Conservation (phyloP, 345 rosid species). For the Lumnitzera racemosa region DNA sequence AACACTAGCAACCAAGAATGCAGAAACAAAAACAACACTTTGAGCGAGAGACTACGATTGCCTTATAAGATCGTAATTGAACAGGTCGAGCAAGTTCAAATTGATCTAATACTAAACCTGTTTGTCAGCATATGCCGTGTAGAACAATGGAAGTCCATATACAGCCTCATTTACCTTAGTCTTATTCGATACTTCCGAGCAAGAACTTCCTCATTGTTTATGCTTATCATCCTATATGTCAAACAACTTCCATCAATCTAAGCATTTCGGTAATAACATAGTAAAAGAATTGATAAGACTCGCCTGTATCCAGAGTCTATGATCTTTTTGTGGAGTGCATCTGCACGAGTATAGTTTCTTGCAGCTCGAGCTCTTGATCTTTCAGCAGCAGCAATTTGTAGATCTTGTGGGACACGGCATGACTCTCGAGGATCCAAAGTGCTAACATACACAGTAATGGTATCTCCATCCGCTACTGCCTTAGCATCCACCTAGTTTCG, state of each 20-base stretch:
- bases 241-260: not conserved
- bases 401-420: conserved; percentile 46
- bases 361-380: conserved; percentile 55
- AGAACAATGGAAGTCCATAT: too few species aligned
- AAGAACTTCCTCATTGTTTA: conserved; percentile 55
- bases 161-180: conserved; percentile 31
- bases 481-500: conserved; percentile 65
- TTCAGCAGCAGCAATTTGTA: conserved; percentile 40
- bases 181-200: conserved; percentile 68
- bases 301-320: conserved; percentile 66
- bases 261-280: not conserved
- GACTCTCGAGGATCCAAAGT: conserved; percentile 51
- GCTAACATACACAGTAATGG: conserved; percentile 60
- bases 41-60: not conserved
- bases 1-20: not conserved
- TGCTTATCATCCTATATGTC: conserved; percentile 29
- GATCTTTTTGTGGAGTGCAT: conserved; percentile 52
- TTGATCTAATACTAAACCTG: too few species aligned
- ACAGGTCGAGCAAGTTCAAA: not conserved
- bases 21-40: conserved; percentile 4
- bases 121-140: too few species aligned
- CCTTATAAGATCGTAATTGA: conserved; percentile 1
- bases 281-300: conserved; percentile 1
- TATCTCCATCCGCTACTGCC: conserved; percentile 79
- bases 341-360: conserved; percentile 53